Evolutionary conservation across 805 yeast species (phyloP), one percentile per base, ranked within the genome.

Genomic region (Yamadazyma endophytica): DNA sequence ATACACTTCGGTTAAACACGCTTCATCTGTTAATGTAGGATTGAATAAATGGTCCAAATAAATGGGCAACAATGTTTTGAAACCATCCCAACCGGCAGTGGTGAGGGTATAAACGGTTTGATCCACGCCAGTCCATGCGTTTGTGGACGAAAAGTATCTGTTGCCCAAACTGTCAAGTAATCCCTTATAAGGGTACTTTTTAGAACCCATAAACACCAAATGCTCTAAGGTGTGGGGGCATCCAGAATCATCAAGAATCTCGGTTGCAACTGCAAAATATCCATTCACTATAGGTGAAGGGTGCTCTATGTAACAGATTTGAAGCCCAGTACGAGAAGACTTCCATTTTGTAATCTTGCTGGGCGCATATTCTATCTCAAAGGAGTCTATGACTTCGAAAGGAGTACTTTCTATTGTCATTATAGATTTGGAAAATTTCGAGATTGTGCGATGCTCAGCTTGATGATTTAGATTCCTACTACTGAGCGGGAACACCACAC

Each of bases 21-120:
- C 95, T 31, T 79, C 85, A 50, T 88, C 95, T 1, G 95, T 82
- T 31, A 92, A 61, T 0, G 95, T 85, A 2, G 98, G 97, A 45
- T 78, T 56, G 27, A 88, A 55, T 15, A 92, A 58, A 52, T 92
- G 97, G 52, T 92, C 97, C 43, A 92, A 58, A 53, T 90, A 92
- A 3, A 88, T 80, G 0, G 98, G 97, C 18, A 92, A 69, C 17
- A 92, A 61, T 39, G 79, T 71, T 29, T 74, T 75, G 59, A 92
- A 92, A 1, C 97, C 97, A 35, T 85, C 86, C 96, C 96, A 89
- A 7, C 97, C 97, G 1, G 97, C 97, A 22, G 95, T 79, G 6
- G 82, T 73, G 34, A 92, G 65, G 2, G 96, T 87, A 47, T 92
- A 92, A 2, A 88, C 96, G 0, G 98, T 92, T 52, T 86, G 95